Percentiles rank a stretch among this genome's conserved stretches.
Conservation (phyloP, 441 rosid species). For the Populus tomentosa region DNA sequence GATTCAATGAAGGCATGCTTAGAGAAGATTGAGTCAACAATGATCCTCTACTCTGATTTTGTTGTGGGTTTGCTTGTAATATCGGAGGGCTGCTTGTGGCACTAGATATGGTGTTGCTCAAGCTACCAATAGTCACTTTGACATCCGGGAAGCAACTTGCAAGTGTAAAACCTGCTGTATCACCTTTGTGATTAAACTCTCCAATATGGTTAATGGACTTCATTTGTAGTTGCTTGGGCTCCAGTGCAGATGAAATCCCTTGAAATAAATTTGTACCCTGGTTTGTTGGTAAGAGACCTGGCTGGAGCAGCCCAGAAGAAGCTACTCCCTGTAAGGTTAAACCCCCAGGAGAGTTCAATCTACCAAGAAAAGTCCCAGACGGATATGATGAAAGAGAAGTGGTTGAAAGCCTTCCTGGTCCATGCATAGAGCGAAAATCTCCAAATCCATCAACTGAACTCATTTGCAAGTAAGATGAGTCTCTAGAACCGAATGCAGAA, state of each 20-base stretch:
- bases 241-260: constrained; percentile 47
- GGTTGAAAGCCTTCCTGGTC: constrained; percentile 50
- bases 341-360: constrained; percentile 58
- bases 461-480: constrained; percentile 51
- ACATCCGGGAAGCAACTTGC: constrained; percentile 37
- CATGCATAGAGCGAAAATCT: constrained; percentile 46
- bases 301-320: constrained; percentile 52
- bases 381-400: constrained; percentile 48
- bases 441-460: constrained; percentile 57
- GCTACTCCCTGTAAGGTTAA: constrained; percentile 54
- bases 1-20: constrained; percentile 35
- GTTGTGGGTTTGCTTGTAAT: constrained; percentile 34
- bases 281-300: constrained; percentile 31
- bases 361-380: constrained; percentile 47
- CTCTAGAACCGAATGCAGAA: constrained; percentile 51
- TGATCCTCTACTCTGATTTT: constrained; percentile 26
- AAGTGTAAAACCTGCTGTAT: constrained; percentile 24
- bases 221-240: constrained; percentile 47
- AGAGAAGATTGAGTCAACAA: constrained; percentile 50
- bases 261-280: constrained; percentile 42
- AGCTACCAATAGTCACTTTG: constrained; percentile 34
- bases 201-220: constrained; percentile 40
- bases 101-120: constrained; percentile 35
- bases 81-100: constrained; percentile 40
- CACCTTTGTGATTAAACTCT: constrained; percentile 38